Conservation (phyloP, 2,329 filamentous ascomycete species). For the Monosporascus sp. region DNA sequence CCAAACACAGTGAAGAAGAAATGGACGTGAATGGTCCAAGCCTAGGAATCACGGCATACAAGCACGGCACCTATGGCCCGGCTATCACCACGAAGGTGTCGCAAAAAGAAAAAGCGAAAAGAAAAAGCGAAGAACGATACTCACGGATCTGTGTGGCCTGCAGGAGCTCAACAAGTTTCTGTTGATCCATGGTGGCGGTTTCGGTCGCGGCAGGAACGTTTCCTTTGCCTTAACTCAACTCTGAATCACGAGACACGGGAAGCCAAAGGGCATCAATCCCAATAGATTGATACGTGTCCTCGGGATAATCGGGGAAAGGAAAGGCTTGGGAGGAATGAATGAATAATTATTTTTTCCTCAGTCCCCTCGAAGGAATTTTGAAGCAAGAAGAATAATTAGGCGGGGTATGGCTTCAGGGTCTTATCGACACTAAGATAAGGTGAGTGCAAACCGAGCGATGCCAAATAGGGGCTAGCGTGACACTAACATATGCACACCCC, state of each 20-base stretch:
- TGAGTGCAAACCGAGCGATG: neutral
- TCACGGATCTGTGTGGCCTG: conserved; percentile 82
- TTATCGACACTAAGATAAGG: neutral
- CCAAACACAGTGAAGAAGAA: conserved; percentile 6
- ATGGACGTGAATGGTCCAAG: conserved; percentile 1
- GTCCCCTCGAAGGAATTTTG: neutral
- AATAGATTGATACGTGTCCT: neutral
- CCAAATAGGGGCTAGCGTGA: neutral
- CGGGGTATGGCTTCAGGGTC: neutral
- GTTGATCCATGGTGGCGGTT: conserved; percentile 61
- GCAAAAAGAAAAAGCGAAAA: neutral
- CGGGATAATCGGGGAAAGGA: neutral
- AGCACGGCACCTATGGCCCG: neutral
- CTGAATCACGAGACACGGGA: neutral
- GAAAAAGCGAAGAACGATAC: conserved; percentile 33
- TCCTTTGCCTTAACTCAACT: neutral
- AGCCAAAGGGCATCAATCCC: neutral
- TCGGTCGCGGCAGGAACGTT: neutral
- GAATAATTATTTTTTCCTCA: neutral
- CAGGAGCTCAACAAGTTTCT: conserved; percentile 80
- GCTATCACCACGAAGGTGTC: too few relatives aligned
- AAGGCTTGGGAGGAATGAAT: neutral
- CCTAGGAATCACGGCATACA: neutral
- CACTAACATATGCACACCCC: neutral
- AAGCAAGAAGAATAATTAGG: neutral